Evolutionary conservation across 192 early-diverging fungal genomes (phyloP).

Genomic region (Coemansia guatemalensis): DNA sequence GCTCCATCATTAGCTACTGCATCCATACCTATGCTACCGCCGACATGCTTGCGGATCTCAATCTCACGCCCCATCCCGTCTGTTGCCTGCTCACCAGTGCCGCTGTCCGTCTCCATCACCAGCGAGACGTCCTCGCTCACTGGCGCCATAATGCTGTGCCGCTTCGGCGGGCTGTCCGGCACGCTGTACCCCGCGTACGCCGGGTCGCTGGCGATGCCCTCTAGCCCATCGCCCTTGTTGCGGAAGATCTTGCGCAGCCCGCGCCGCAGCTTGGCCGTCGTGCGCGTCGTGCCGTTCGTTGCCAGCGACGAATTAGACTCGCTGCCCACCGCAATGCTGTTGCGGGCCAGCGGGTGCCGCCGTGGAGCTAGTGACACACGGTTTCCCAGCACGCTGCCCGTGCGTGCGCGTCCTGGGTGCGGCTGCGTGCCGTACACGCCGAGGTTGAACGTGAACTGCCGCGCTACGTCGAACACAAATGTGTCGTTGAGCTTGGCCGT

Average conservation of each 20-base stretch:
- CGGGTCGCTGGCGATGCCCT: constrained; percentile 24
- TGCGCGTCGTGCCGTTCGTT: constrained; percentile 27
- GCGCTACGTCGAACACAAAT: constrained; percentile 51
- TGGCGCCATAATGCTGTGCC: constrained; percentile 4
- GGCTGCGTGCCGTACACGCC: constrained; percentile 42
- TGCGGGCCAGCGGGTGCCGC: constrained; percentile 12
- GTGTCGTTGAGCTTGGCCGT: constrained; percentile 50
- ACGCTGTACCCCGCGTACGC: constrained; percentile 27
- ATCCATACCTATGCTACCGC: neutral
- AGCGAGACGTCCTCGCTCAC: constrained; percentile 16
- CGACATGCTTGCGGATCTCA: constrained; percentile 33
- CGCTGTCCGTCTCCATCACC: constrained; percentile 20
- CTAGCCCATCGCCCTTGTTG: constrained; percentile 29
- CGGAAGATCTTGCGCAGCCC: constrained; percentile 51
- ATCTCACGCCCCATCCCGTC: constrained; percentile 34
- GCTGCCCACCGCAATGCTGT: constrained; percentile 17
- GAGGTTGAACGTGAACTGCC: constrained; percentile 51
- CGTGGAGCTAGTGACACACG: constrained; percentile 31
- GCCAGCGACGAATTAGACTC: constrained; percentile 41
- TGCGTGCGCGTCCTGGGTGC: constrained; percentile 11
- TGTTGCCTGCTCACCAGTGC: constrained; percentile 19
- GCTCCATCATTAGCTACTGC: neutral
- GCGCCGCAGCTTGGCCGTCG: constrained; percentile 35
- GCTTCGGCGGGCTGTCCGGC: constrained; percentile 8
- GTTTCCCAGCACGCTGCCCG: constrained; percentile 10